Base-by-base conservation (phyloP, 2,329 filamentous ascomycete genomes). In the Ceratocystiopsis minuta region DNA sequence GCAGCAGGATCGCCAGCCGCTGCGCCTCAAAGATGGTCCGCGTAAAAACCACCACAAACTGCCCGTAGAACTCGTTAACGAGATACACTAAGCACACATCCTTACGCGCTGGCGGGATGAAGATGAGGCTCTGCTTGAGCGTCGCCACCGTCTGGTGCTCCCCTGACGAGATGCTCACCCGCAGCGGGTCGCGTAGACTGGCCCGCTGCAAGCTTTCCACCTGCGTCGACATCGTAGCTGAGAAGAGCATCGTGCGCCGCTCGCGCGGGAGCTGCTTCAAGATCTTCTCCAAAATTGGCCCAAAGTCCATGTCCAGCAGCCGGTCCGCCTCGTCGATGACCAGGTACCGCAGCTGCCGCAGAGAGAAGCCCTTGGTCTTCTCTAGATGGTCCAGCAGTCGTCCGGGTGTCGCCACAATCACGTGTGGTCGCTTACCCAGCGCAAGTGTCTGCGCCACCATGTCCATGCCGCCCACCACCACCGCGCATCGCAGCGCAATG, bases 321-420 rank as follows among this genome's bases (percentile, higher is more conserved):
- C 87, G 70, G 58, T 96, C 88, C 18, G 88, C 88, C 62, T 95
- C 88, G 55, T 95, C 88, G 74, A 96, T 86, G 47, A 95, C 87
- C 4, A 96, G 66, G 55, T 88, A 94, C 54, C 87, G 87, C 34
- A 95, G 65, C 28, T 80, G 73, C 35, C 41, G 39, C 39, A 96
- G 64, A 2, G 80, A 87, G 61, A 98, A 96, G 12, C 90, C 88
- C 59, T 94, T 95, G 2, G 90, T 98, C 61, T 94, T 94, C 57
- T 96, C 86, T 10, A 96, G 65, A 52, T 98, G 90, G 53, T 96
- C 90, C 5, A 95, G 67, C 17, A 95, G 64, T 43, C 88, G 75
- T 41, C 87, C 88, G 0, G 88, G 88, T 0, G 88, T 95, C 0
- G 88, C 88, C 34, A 96, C 87, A 17, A 96, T 67, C 18, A 98